Evolutionary conservation across 441 rosid species (phyloP), one percentile per base, ranked within the genome.

Genomic region (Populus hybrid): DNA sequence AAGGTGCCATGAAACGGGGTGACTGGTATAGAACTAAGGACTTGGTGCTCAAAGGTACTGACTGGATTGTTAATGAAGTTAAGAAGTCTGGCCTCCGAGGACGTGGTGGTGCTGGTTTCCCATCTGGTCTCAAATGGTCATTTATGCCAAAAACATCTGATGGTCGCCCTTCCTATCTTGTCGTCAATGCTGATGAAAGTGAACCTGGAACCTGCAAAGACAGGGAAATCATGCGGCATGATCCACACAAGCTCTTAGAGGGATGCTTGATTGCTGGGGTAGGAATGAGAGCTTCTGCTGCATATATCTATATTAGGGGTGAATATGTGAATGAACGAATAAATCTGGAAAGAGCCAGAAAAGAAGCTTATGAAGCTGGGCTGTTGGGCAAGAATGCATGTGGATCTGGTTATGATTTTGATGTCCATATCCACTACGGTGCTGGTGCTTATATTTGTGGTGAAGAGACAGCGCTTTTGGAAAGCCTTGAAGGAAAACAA

Each of bases 171-270:
- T 94, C 98, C 32, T 97, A 95, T 86, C 94, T 97, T 74, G 99
- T 95, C 75, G 98, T 97, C 61, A 93, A 95, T 69, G 99, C 97
- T 63, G 99, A 97, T 90, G 99, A 97, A 88, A 97, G 99, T 93
- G 99, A 97, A 86, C 99, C 99, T 32, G 99, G 99, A 81, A 97
- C 99, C 79, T 95, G 99, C 82, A 95, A 95, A 84, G 99, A 97
- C 77, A 92, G 99, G 87, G 99, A 97, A 73, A 97, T 97, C 73
- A 92, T 97, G 99, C 91, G 99, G 64, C 99, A 93, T 59, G 99
- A 97, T 83, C 99, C 99, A 38, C 99, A 97, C 86, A 97, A 97
- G 81, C 80, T 97, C 79, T 86, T 97, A 77, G 99, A 97, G 82
- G 99, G 99, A 59, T 97, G 99, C 88, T 86, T 95, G 87, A 92